Evolutionary conservation across 257 asterid genomes (phyloP).

Genomic region (Vinca minor): DNA sequence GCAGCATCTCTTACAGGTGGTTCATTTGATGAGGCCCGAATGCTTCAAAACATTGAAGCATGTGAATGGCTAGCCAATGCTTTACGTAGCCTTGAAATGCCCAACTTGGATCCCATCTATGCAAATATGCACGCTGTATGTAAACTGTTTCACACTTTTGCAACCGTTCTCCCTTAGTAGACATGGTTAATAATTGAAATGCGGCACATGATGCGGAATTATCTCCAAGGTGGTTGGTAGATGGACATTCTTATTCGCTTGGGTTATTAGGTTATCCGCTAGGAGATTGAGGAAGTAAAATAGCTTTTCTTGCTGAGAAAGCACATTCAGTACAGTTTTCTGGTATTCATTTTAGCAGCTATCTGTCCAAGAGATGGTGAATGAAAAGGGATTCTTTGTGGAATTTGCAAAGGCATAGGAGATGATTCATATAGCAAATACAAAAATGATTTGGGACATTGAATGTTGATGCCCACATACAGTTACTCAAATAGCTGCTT

Average conservation of each 20-base stretch:
- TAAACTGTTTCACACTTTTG: constrained; percentile 18
- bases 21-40: constrained; percentile 81
- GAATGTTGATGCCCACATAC: background rate
- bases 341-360: background rate
- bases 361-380: background rate
- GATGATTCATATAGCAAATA: background rate
- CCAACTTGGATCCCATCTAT: constrained; percentile 63
- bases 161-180: constrained; percentile 11
- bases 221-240: too few species aligned
- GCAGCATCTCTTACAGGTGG: constrained; percentile 63
- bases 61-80: constrained; percentile 89
- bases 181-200: background rate
- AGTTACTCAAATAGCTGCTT: background rate
- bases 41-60: constrained; percentile 88
- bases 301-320: background rate
- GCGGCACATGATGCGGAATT: background rate
- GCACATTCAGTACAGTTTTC: too few species aligned
- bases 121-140: constrained; percentile 76
- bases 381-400: background rate
- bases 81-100: constrained; percentile 59
- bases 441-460: background rate
- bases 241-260: background rate
- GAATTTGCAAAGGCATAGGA: background rate
- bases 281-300: background rate
- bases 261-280: background rate